Evolutionary conservation across 805 yeast species (phyloP).

Genomic region (Cyberlindnera maritima): DNA sequence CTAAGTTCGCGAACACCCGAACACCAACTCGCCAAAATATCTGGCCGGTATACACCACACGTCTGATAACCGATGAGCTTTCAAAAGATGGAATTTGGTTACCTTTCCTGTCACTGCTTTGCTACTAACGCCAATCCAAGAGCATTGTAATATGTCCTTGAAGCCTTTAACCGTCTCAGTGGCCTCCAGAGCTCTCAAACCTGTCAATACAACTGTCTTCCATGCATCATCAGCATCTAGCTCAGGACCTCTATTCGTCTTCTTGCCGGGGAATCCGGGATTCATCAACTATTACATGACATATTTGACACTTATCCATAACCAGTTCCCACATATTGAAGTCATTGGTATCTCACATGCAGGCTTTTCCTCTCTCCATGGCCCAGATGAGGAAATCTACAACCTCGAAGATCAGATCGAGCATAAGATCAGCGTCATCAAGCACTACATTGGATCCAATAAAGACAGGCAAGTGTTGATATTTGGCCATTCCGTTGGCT

Average conservation of each 20-base stretch:
- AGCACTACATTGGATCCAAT: conserved; percentile 28
- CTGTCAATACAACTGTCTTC: conserved; percentile 13
- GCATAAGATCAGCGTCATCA: conserved; percentile 55
- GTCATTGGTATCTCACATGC: conserved; percentile 63
- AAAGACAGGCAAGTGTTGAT: conserved; percentile 39
- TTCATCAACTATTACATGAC: conserved; percentile 60
- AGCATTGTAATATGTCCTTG: conserved; percentile 4
- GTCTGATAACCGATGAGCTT: not conserved
- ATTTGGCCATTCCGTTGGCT: conserved; percentile 73
- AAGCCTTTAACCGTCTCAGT: conserved; percentile 5
- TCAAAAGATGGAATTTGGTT: not conserved
- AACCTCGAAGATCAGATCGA: conserved; percentile 53
- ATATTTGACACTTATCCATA: conserved; percentile 45
- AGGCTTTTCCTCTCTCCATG: conserved; percentile 40
- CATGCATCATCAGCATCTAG: conserved; percentile 1
- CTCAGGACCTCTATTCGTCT: conserved; percentile 41
- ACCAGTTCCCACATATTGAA: conserved; percentile 43
- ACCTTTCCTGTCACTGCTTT: not conserved
- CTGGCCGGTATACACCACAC: no score
- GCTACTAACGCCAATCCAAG: no score
- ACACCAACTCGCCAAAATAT: no score
- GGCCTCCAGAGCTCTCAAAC: not conserved
- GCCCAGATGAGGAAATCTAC: conserved; percentile 28
- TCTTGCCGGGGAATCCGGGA: conserved; percentile 82
- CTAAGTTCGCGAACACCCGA: no score